Base-by-base conservation (phyloP, 108 stramenopile species). In the Conticribra weissflogii region DNA sequence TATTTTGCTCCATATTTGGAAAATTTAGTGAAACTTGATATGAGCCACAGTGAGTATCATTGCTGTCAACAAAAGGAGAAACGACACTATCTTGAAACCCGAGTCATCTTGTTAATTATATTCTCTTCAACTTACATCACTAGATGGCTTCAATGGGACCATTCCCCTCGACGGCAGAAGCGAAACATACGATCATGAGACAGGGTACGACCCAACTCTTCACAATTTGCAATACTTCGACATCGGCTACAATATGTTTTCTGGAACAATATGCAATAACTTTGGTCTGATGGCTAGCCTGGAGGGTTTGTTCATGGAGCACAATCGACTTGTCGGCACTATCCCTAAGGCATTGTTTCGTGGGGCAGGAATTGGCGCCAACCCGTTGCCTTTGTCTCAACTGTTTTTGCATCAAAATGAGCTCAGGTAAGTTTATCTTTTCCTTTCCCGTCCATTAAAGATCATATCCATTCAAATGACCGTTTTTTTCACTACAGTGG, bases 211-310 rank as follows among this genome's bases (percentile, higher is more conserved):
- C 4, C 51, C 27, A 0, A 54, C 75, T n/a, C 55, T 81, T 45
- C 69, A 76, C 47, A 76, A 81, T 19, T 44, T 81, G 19, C 14
- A 57, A 34, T 81, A 70, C 29, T 72, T 81, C 48, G 79, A 81
- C 34, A 22, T 81, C 3, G 74, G 70, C 2, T 65, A 52, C 17
- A 81, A 81, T 66, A 22, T 76, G 22, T 71, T 72, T 34, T 45
- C 44, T 64, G 75, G 75, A 2, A 81, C 79, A 36, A 81, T 77
- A 19, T 57, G 69, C 68, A 81, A 81, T 28, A 81, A 81, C 69
- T 59, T 81, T 49, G 79, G 79, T 24, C 65, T 54, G 18, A 49
- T 81, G 7, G 63, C 41, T 14, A 63, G 41, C 58, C 44, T 81
- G 30, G 51, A 66, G 33, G 79, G 63, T 0, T 52, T 79, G 22